Evolutionary conservation across 306 rosid genomes (phyloP).

Genomic region (Morella rubra): DNA sequence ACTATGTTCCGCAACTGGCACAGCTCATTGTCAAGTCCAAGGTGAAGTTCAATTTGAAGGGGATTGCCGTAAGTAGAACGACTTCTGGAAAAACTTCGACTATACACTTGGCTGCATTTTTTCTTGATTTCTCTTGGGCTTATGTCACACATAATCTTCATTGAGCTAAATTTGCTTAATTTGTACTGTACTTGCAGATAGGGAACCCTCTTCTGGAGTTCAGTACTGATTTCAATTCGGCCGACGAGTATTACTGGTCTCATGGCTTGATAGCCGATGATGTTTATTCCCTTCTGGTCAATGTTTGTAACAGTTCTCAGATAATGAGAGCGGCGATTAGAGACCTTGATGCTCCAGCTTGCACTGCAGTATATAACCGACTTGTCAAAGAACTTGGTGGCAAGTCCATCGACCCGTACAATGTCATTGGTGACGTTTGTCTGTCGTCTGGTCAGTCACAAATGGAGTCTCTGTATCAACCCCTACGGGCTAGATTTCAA

Average conservation of each 20-base stretch:
- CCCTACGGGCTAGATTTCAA: neutral
- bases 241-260: constrained; percentile 36
- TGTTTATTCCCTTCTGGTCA: constrained; percentile 16
- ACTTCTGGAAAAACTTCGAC: neutral
- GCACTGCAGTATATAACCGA: neutral
- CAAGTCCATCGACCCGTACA: neutral
- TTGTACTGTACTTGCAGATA: constrained; percentile 25
- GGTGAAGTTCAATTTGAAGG: constrained; percentile 36
- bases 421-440: constrained; percentile 1
- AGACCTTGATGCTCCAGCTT: neutral
- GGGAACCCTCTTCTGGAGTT: constrained; percentile 42
- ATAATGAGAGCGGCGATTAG: neutral
- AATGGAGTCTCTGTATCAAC: neutral
- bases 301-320: constrained; percentile 30
- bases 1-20: constrained; percentile 51
- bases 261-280: constrained; percentile 37
- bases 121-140: neutral
- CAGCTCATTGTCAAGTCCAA: constrained; percentile 35
- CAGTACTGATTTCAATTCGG: constrained; percentile 25
- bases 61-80: constrained; percentile 39
- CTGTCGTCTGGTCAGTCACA: neutral
- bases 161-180: neutral
- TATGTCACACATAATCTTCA: neutral
- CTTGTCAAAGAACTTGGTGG: neutral
- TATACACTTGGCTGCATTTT: neutral